Evolutionary conservation across 1,284 basidiomycete genomes (phyloP).

Genomic region (Sporisorium scitamineum): DNA sequence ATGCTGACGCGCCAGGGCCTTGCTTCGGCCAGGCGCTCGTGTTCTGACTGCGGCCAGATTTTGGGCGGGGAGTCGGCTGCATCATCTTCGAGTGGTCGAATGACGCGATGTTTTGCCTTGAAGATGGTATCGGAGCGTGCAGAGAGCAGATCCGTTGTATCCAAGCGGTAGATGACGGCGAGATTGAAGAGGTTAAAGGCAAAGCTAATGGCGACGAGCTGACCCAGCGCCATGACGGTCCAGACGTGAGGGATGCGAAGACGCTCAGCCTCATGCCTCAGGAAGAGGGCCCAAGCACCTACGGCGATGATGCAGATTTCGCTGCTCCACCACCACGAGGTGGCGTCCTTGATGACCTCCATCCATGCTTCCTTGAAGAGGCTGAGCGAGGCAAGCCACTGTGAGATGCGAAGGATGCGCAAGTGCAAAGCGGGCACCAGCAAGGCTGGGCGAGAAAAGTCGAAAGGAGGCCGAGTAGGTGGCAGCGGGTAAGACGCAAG

Average conservation of each 20-base stretch:
- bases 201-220: slow-evolving; percentile 80
- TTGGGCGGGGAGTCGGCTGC: neutral
- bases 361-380: slow-evolving; percentile 78
- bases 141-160: slow-evolving; percentile 12
- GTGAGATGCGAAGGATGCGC: slow-evolving; percentile 64
- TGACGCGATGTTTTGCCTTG: slow-evolving; percentile 15
- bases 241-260: slow-evolving; percentile 74
- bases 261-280: slow-evolving; percentile 74
- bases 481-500: slow-evolving; percentile 29
- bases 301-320: slow-evolving; percentile 79
- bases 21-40: neutral
- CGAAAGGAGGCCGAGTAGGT: slow-evolving; percentile 22
- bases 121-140: slow-evolving; percentile 13
- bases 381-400: slow-evolving; percentile 76
- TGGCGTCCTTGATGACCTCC: slow-evolving; percentile 72
- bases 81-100: slow-evolving; percentile 13
- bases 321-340: slow-evolving; percentile 82
- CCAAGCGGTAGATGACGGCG: slow-evolving; percentile 72
- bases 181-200: slow-evolving; percentile 78
- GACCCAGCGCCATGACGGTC: slow-evolving; percentile 81
- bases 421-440: slow-evolving; percentile 69
- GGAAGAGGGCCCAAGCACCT: slow-evolving; percentile 76
- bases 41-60: neutral
- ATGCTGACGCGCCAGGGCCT: neutral
- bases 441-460: slow-evolving; percentile 16